Evolutionary conservation across 1,139 yeast genomes (phyloP), one percentile per base, ranked within the genome.

Genomic region (Candida sojae): DNA sequence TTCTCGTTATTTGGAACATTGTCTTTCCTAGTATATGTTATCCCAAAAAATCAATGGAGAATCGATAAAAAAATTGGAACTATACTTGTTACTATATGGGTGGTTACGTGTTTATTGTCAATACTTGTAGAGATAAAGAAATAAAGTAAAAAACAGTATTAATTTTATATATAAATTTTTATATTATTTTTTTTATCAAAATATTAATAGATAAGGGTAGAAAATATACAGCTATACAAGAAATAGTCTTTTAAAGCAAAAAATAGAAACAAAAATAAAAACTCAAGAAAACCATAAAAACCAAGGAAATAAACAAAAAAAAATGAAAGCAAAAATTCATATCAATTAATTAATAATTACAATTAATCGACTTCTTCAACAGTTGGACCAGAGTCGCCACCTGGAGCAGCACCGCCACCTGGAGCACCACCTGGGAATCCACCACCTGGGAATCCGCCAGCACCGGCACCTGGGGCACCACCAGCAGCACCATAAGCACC

Each of bases 321-420:
- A n/a, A 10, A 10, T 25, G 21, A 29, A 38, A 26, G 34, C 6
- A 29, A 10, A 7, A 7, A 9, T 17, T 11, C n/a, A 17, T 21
- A 13, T 3, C 6, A 26, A 26, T 26, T 26, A 26, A 26, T 26
- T 26, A 21, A 36, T 23, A 21, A 26, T 35, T 34, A 30, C 33
- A 40, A 39, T 66, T 72, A 84, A 65, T 84, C 89, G 60, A 84
- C 88, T 70, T 84, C 89, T 68, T 84, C 89, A 48, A 84, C 88
- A 48, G 88, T 82, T 65, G 88, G 88, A 46, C 88, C 88, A 51
- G 68, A 58, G 42, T 68, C 73, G 47, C 70, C 75, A 48, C 58
- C 69, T 53, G 71, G 73, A 44, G 75, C 75, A 50, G 67, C 74
- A 29, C 72, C 79, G 26, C 60, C 68, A 35, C 49, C 47, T 34